Evolutionary conservation across 176 grass and related monocot species (phyloP).

Genomic region (Coix lacrymajobi): DNA sequence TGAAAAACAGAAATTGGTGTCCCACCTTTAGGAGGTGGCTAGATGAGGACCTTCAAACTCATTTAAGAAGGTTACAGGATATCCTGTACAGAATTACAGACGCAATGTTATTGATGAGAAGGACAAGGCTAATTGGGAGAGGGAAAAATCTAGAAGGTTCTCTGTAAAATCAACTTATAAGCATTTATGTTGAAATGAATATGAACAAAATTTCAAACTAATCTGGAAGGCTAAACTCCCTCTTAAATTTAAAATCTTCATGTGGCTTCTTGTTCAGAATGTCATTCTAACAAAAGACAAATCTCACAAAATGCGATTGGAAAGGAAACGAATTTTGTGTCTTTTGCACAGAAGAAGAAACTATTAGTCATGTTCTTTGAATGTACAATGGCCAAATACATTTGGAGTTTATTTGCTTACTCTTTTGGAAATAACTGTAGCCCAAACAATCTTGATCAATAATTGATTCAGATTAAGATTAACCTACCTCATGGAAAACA

Average conservation of each 20-base stretch:
- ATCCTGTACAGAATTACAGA: too few species aligned
- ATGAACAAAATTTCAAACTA: background rate
- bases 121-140: too few species aligned
- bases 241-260: background rate
- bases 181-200: background rate
- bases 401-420: background rate
- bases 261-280: background rate
- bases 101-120: too few species aligned
- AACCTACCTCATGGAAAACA: background rate
- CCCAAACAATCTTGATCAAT: background rate
- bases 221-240: background rate
- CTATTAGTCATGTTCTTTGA: background rate
- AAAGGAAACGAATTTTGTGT: background rate
- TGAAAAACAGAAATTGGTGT: background rate
- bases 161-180: too few species aligned
- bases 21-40: background rate
- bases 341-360: background rate
- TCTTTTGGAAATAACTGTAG: background rate
- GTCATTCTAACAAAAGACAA: background rate
- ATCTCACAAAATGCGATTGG: background rate
- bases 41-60: background rate
- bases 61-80: too few species aligned
- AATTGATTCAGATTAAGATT: background rate
- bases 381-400: background rate
- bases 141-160: too few species aligned